These are phyloP conservation scores for Scheffersomyces stipitis DNA, from an alignment of 805 yeast species.

Conservation along the genomic window DNA sequence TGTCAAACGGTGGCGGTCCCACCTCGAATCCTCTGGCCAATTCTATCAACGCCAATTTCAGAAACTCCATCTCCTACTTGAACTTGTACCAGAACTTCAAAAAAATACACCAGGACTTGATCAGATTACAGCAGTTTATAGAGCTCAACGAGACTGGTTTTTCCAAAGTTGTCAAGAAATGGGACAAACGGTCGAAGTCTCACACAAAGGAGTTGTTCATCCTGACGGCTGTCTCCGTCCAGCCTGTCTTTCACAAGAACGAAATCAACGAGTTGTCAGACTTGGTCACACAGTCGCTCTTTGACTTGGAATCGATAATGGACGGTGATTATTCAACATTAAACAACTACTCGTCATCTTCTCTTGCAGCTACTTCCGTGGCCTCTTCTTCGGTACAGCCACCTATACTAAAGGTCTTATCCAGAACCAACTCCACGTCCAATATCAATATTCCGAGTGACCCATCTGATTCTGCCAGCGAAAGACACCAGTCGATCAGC, in stretches of 20 bases:
- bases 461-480: slow-evolving; percentile 1
- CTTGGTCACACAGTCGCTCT: slow-evolving; percentile 58
- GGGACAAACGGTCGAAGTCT: slow-evolving; percentile 96
- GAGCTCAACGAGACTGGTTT: slow-evolving; percentile 96
- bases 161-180: slow-evolving; percentile 90
- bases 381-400: not conserved
- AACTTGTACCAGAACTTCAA: slow-evolving; percentile 86
- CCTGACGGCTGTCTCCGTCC: slow-evolving; percentile 91
- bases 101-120: slow-evolving; percentile 84
- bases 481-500: slow-evolving; percentile 9
- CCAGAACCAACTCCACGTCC: slow-evolving; percentile 3
- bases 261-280: slow-evolving; percentile 86
- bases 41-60: slow-evolving; percentile 36
- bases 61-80: slow-evolving; percentile 73
- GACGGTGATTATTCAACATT: slow-evolving; percentile 44
- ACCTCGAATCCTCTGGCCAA: slow-evolving; percentile 4
- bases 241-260: slow-evolving; percentile 91
- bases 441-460: not conserved
- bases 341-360: slow-evolving; percentile 9
- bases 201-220: slow-evolving; percentile 91
- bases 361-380: not conserved
- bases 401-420: not conserved
- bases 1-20: slow-evolving; percentile 1
- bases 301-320: slow-evolving; percentile 67
- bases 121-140: slow-evolving; percentile 87